Evolutionary conservation across 768 basidiomycete species (phyloP).

Genomic region (Russula sp.): DNA sequence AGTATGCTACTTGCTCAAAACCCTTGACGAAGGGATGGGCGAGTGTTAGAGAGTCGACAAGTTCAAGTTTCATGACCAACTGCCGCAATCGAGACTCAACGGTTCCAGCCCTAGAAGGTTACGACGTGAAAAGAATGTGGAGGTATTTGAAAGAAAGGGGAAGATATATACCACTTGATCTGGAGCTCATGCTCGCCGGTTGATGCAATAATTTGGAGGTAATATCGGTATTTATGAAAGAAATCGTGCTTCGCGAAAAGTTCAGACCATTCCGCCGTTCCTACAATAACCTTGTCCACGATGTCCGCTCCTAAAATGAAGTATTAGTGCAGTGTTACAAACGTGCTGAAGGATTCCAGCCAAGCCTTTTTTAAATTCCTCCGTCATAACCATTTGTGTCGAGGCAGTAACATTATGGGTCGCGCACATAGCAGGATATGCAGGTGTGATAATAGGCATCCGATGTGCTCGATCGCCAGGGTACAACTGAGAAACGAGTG

Average conservation of each 20-base stretch:
- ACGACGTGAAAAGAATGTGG: constrained; percentile 2
- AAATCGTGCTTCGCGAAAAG: constrained; percentile 96
- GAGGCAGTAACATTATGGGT: constrained; percentile 97
- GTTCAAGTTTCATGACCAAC: constrained; percentile 96
- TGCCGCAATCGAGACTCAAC: constrained; percentile 96
- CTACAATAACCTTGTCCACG: constrained; percentile 86
- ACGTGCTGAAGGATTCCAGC: background rate
- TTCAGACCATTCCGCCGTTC: constrained; percentile 82
- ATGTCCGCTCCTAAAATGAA: constrained; percentile 75
- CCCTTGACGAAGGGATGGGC: constrained; percentile 96
- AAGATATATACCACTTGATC: constrained; percentile 74
- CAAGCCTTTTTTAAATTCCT: constrained; percentile 89
- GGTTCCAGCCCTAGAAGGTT: constrained; percentile 69
- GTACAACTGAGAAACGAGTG: constrained; percentile 53
- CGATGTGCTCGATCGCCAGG: constrained; percentile 90
- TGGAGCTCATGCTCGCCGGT: constrained; percentile 80
- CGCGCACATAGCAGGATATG: constrained; percentile 98
- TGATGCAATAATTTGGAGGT: constrained; percentile 92
- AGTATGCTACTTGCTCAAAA: constrained; percentile 83
- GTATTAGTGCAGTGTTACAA: constrained; percentile 19
- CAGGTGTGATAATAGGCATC: constrained; percentile 99
- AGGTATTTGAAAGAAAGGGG: background rate
- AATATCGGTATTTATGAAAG: constrained; percentile 94
- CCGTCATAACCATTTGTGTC: constrained; percentile 92
- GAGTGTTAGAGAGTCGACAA: constrained; percentile 82